Conservation (phyloP, 805 yeast species). For the Ogataea siamensis region DNA sequence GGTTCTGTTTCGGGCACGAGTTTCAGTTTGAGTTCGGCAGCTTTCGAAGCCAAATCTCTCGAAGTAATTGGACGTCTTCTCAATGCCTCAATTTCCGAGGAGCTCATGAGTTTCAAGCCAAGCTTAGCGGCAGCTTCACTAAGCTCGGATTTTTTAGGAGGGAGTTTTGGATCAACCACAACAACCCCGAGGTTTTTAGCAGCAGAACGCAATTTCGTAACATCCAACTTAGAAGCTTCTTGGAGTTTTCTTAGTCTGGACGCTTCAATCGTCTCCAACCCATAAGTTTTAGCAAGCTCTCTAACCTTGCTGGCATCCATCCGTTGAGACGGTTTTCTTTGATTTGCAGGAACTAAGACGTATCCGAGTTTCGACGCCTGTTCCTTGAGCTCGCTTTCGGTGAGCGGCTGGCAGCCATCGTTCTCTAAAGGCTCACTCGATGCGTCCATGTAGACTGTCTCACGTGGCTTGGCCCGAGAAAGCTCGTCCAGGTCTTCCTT, state of each 20-base stretch:
- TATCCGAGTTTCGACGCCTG: conserved; percentile 37
- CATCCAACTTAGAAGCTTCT: conserved; percentile 8
- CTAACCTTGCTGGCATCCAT: conserved; percentile 9
- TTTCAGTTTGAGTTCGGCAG: conserved; percentile 41
- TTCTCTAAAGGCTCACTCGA: conserved; percentile 17
- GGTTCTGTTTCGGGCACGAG: conserved; percentile 31
- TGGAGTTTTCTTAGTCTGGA: conserved; percentile 17
- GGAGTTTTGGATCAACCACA: conserved; percentile 11
- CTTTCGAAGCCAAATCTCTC: conserved; percentile 36
- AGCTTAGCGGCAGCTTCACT: conserved; percentile 26
- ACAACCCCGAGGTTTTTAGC: conserved; percentile 27
- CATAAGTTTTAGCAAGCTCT: conserved; percentile 19
- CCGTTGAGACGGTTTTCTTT: conserved; percentile 18
- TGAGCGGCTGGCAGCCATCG: conserved; percentile 14
- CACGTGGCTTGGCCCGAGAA: conserved; percentile 4
- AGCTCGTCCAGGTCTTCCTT: conserved; percentile 2
- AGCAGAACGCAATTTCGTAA: conserved; percentile 10
- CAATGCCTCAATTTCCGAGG: conserved; percentile 33
- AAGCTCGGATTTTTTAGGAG: conserved; percentile 11
- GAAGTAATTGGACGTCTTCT: conserved; percentile 31
- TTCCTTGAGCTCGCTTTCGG: conserved; percentile 32
- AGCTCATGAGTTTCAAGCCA: conserved; percentile 36
- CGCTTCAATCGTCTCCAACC: conserved; percentile 18
- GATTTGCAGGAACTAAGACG: conserved; percentile 33
- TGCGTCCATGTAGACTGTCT: conserved; percentile 21